Percentiles rank a stretch among this genome's conserved stretches.
Evolutionary conservation across 805 yeast genomes (phyloP).

Genomic region (Ogataea ganodermae): DNA sequence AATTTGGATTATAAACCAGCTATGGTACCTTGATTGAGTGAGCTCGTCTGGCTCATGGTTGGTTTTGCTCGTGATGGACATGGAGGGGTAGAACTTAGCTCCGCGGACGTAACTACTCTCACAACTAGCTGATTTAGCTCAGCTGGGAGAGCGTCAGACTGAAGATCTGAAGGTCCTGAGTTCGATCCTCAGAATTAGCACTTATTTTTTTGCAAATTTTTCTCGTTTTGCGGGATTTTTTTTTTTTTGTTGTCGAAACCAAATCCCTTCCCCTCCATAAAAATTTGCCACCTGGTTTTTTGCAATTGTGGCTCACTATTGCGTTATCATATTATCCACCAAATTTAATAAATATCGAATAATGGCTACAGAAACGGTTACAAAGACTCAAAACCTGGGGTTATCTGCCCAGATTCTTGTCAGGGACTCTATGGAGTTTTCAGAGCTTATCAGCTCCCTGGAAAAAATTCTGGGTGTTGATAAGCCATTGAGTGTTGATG

Average conservation of each 20-base stretch:
- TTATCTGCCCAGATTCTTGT: conserved; percentile 3
- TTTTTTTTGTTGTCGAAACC: neutral
- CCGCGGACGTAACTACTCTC: too few relatives aligned
- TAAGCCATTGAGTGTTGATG: conserved; percentile 37
- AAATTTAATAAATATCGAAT: neutral
- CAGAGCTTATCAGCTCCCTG: conserved; percentile 36
- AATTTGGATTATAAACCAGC: too few relatives aligned
- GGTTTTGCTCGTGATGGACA: too few relatives aligned
- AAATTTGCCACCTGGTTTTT: conserved; percentile 3
- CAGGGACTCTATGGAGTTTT: conserved; percentile 22
- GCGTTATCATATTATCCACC: neutral
- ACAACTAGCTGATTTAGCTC: conserved; percentile 23
- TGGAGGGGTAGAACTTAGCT: too few relatives aligned
- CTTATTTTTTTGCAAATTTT: conserved; percentile 5
- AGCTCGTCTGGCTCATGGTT: too few relatives aligned
- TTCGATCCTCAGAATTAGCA: conserved; percentile 27
- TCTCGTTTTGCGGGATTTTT: conserved; percentile 3
- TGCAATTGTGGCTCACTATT: conserved; percentile 7
- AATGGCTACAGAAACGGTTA: conserved; percentile 7
- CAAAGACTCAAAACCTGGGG: neutral
- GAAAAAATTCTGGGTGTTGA: conserved; percentile 38
- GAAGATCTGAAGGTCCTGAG: conserved; percentile 28
- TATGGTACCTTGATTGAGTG: too few relatives aligned
- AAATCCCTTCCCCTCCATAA: neutral
- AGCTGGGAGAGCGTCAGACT: conserved; percentile 30